These are phyloP conservation scores for Sonneratia caseolaris DNA, from an alignment of 345 rosid genomes.

Conservation along the genomic window DNA sequence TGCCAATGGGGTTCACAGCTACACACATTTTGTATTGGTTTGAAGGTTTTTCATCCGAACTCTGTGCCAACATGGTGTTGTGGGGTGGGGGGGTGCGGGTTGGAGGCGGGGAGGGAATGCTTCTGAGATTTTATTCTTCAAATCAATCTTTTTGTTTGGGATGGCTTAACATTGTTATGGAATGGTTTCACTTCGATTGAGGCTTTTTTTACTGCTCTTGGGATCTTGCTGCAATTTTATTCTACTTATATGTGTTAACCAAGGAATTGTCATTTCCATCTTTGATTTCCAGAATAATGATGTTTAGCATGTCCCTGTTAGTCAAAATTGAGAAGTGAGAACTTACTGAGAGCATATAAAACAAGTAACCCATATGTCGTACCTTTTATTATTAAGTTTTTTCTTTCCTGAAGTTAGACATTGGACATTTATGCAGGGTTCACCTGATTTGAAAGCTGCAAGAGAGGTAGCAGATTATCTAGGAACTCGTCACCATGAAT, in stretches of 20 bases:
- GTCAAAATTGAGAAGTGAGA: neutral
- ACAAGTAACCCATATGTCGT: neutral
- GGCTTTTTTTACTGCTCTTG: neutral
- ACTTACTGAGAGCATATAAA: neutral
- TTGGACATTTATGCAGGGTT: conserved; percentile 40
- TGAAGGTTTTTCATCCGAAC: conserved; percentile 47
- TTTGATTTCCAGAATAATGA: neutral
- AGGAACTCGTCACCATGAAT: conserved; percentile 90
- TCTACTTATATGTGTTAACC: neutral
- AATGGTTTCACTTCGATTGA: neutral
- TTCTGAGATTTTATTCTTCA: neutral
- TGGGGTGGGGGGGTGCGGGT: no score
- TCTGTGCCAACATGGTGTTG: no score
- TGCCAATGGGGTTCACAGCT: conserved; percentile 85
- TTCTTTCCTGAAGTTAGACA: neutral
- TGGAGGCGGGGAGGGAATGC: no score
- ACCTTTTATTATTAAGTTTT: neutral
- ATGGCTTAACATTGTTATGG: neutral
- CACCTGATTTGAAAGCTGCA: conserved; percentile 85
- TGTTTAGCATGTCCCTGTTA: neutral
- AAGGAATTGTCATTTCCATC: neutral
- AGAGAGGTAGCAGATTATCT: conserved; percentile 84
- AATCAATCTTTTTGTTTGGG: neutral
- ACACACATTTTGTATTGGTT: conserved; percentile 89
- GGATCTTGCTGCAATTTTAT: neutral